A percentile compares a stretch with the other conserved stretches of the same genome.
Evolutionary conservation across 2,329 filamentous ascomycete genomes (phyloP).

Genomic region (Calonectria ilicicola): DNA sequence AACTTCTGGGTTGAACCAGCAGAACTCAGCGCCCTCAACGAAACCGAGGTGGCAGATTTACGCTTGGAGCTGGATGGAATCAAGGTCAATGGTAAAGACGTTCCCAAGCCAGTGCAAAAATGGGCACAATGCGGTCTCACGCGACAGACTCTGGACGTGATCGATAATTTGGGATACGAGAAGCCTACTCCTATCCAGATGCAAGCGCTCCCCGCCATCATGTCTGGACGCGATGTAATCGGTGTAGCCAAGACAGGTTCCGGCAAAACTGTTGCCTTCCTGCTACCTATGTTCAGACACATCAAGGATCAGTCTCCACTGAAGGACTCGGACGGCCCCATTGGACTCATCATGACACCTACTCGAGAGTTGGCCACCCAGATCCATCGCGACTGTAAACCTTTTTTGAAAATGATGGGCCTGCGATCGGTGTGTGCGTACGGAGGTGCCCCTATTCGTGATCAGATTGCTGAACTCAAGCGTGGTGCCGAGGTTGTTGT

Average conservation of each 20-base stretch:
- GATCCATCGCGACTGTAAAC: constrained; percentile 94
- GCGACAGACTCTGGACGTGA: constrained; percentile 86
- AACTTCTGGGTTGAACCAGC: constrained; percentile 94
- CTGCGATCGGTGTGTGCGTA: constrained; percentile 93
- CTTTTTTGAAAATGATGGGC: constrained; percentile 88
- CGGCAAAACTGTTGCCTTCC: constrained; percentile 95
- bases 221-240: constrained; percentile 95
- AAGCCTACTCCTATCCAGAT: constrained; percentile 94
- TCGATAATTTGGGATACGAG: constrained; percentile 84
- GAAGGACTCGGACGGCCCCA: constrained; percentile 86
- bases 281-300: constrained; percentile 97
- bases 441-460: constrained; percentile 94
- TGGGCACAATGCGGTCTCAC: constrained; percentile 97
- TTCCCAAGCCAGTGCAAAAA: constrained; percentile 94
- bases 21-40: constrained; percentile 84
- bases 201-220: constrained; percentile 93
- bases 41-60: constrained; percentile 84
- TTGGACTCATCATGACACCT: constrained; percentile 91
- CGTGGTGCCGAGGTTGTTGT: constrained; percentile 95
- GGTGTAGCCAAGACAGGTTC: constrained; percentile 98
- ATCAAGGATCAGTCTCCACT: constrained; percentile 92
- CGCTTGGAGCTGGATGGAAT: constrained; percentile 93
- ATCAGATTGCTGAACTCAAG: constrained; percentile 97
- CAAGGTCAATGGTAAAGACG: constrained; percentile 88
- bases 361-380: constrained; percentile 94